Evolutionary conservation across 805 yeast genomes (phyloP).

Genomic region (Teunomyces funiuensis): DNA sequence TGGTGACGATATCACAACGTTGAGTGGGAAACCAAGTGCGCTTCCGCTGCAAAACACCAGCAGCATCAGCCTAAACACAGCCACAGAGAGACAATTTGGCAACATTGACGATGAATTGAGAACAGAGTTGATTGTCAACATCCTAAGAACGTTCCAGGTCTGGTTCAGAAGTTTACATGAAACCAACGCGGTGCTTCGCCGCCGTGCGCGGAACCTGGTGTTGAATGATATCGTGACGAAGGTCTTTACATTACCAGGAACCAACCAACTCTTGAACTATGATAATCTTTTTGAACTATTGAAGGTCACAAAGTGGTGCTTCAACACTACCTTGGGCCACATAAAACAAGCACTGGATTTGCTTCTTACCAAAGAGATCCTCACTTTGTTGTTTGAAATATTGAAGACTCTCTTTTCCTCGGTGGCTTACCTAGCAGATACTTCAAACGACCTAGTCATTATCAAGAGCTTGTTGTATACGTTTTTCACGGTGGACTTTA

Average conservation of each 20-base stretch:
- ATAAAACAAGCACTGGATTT: conserved; percentile 15
- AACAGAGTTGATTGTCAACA: conserved; percentile 22
- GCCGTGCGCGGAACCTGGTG: conserved; percentile 1
- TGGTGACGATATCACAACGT: conserved; percentile 22
- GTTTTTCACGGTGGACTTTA: conserved; percentile 25
- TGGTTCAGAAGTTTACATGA: conserved; percentile 21
- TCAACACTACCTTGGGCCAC: conserved; percentile 15
- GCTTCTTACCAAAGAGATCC: conserved; percentile 23
- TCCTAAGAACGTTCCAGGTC: conserved; percentile 20
- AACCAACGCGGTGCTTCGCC: conserved; percentile 6
- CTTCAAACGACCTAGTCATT: conserved; percentile 16
- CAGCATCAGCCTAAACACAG: not conserved
- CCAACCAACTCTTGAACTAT: conserved; percentile 14
- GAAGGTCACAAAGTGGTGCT: conserved; percentile 15
- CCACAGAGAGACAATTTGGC: conserved; percentile 10
- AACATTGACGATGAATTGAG: conserved; percentile 22
- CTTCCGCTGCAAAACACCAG: not conserved
- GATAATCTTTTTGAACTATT: conserved; percentile 17
- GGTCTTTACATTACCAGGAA: conserved; percentile 21
- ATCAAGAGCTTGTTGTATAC: conserved; percentile 22
- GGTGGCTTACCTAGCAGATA: conserved; percentile 12
- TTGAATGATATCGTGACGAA: conserved; percentile 13
- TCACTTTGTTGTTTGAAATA: conserved; percentile 26
- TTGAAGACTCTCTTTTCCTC: conserved; percentile 21
- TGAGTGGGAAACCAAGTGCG: conserved; percentile 11